Base-by-base conservation (phyloP, 139 green algal species). In the Microglena sp. region DNA sequence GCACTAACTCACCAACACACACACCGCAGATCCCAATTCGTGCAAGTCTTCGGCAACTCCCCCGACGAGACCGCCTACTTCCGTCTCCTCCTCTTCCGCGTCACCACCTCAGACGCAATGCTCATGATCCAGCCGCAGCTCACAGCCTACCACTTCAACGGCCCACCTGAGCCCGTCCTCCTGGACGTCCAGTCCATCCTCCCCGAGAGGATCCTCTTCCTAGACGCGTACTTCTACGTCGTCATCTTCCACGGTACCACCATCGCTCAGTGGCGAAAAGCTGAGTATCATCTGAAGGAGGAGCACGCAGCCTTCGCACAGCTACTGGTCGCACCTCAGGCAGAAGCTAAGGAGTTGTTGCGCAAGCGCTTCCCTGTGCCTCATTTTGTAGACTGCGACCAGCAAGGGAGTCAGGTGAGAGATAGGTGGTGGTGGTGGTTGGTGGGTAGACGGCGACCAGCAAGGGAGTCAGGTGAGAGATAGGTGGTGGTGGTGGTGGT, bases 201-300 rank as follows among this genome's bases (percentile, higher is more conserved):
- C 34, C 82, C 93, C 3, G 90, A 97, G 66, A 78, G 88, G 46
- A 92, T 99, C 64, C 88, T 99, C 53, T 67, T 99, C 71, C 80
- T 99, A 56, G 94, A 99, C 71, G 78, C 93, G 18, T 99, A 90
- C 81, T 99, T 99, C 76, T 91, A 94, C 56, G 78, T 96, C 11
- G 90, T 96, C 6, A 77, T 96, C 8, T 97, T 95, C 81, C 90
- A 97, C 57, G 92, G 92, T 31, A 70, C 71, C 46, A 97, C 89
- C 3, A 66, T 81, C 8, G 74, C 74, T 18, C 78, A 89, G 75
- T 98, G 93, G 93, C 84, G 89, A 54, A 96, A 95, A 55, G 86
- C 82, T 28, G 82, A 83, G 30, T 98, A 97, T 82, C 80, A 87
- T 59, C 35, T 83, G 54, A 84, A 95, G 72, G 72, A 81, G 1